Percentiles rank a stretch among this genome's conserved stretches.
These are phyloP conservation scores for Darksidea phi DNA, from an alignment of 495 filamentous ascomycete species.

Conservation along the genomic window DNA sequence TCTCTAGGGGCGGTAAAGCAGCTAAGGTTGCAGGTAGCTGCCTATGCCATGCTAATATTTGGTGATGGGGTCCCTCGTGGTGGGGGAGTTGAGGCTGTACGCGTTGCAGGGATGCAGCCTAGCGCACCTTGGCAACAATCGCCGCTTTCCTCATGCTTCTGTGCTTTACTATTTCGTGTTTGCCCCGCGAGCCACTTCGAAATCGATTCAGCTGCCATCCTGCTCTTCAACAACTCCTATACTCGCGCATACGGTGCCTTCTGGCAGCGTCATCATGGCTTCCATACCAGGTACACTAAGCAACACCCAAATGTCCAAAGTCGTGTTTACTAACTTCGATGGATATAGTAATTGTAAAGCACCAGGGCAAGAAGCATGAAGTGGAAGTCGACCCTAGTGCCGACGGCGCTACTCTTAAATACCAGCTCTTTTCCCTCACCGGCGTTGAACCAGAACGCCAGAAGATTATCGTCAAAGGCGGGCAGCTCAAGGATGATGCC, in stretches of 20 bases:
- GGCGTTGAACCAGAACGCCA: constrained; percentile 95
- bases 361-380: constrained; percentile 89
- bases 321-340: constrained; percentile 18
- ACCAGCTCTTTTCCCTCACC: constrained; percentile 89
- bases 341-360: constrained; percentile 79
- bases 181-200: constrained; percentile 9
- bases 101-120: constrained; percentile 3
- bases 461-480: constrained; percentile 91
- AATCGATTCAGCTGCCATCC: not conserved
- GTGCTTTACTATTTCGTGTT: constrained; percentile 6
- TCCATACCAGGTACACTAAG: constrained; percentile 36
- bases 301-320: not conserved
- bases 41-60: constrained; percentile 25
- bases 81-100: constrained; percentile 19
- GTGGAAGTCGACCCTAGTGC: constrained; percentile 84
- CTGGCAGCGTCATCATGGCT: constrained; percentile 34
- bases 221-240: not conserved
- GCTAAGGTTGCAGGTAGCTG: not conserved
- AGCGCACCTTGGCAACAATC: constrained; percentile 13
- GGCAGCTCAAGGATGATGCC: constrained; percentile 92
- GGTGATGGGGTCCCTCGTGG: constrained; percentile 5
- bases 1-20: constrained; percentile 1
- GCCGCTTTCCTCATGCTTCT: constrained; percentile 21
- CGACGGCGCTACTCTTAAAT: constrained; percentile 90
- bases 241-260: not conserved